Percentiles rank a stretch among this genome's conserved stretches.
Evolutionary conservation across 2,329 filamentous ascomycete species (phyloP).

Genomic region (Colletotrichum abscissum): DNA sequence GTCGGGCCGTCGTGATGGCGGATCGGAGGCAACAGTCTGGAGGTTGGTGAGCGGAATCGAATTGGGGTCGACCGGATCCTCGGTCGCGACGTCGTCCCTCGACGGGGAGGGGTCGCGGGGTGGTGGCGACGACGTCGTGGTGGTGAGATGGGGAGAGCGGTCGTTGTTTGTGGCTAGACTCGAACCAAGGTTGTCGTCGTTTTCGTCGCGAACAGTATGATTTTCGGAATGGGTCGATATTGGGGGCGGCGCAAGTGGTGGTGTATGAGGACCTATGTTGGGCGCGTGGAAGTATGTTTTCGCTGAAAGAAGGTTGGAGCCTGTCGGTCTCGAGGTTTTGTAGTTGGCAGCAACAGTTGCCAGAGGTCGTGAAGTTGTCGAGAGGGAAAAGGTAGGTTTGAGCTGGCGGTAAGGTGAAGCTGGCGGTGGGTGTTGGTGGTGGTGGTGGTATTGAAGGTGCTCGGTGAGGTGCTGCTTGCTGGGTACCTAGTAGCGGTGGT

Average conservation of each 20-base stretch:
- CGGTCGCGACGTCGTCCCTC: background rate
- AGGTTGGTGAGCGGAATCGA: background rate
- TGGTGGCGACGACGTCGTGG: slow-evolving; percentile 17
- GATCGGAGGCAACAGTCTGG: background rate
- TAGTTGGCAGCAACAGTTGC: background rate
- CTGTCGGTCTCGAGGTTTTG: background rate
- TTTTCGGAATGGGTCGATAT: background rate
- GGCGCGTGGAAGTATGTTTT: background rate
- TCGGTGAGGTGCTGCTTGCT: background rate
- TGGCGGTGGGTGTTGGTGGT: background rate
- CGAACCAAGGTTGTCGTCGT: background rate
- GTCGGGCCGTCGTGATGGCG: slow-evolving; percentile 5
- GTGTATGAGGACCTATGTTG: background rate
- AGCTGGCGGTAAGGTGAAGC: background rate
- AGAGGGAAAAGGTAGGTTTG: background rate
- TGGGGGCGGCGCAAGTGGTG: background rate
- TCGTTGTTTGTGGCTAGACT: background rate
- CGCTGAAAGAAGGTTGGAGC: background rate
- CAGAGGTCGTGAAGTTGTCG: background rate
- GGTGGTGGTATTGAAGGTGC: background rate
- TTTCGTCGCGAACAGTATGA: background rate
- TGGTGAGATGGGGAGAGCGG: background rate
- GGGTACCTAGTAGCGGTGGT: background rate
- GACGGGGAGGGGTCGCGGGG: slow-evolving; percentile 3
- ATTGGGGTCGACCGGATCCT: background rate